Conservation (phyloP, 768 basidiomycete species). For the Royoungia palumana region DNA sequence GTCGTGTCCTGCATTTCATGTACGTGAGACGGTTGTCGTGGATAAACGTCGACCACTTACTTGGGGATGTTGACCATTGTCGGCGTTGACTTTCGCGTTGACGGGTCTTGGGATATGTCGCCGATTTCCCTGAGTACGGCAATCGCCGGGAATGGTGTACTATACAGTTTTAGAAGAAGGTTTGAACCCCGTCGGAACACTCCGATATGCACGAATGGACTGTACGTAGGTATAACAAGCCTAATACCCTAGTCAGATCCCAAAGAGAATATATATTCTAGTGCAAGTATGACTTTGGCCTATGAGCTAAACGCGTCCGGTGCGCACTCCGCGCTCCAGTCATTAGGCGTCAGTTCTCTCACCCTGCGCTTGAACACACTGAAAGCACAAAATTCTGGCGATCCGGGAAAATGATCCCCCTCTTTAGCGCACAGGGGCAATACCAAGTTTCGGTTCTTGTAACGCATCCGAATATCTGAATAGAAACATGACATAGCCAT, state of each 20-base stretch:
- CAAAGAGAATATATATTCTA: too few relatives aligned
- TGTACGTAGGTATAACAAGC: too few relatives aligned
- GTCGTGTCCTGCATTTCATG: constrained; percentile 65
- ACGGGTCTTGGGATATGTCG: constrained; percentile 10
- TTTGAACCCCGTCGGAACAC: constrained; percentile 18
- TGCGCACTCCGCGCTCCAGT: constrained; percentile 68
- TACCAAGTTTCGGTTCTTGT: constrained; percentile 62
- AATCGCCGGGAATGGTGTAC: constrained; percentile 25
- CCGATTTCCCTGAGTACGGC: constrained; percentile 16
- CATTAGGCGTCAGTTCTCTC: constrained; percentile 57
- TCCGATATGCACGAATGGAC: too few relatives aligned
- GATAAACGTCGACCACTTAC: constrained; percentile 43
- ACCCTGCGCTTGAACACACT: constrained; percentile 60
- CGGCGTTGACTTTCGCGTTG: constrained; percentile 27
- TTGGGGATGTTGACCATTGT: constrained; percentile 94
- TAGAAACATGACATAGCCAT: not conserved
- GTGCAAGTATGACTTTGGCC: not conserved
- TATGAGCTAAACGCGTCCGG: constrained; percentile 14
- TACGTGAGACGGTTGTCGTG: constrained; percentile 10
- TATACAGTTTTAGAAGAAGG: constrained; percentile 22
- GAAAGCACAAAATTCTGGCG: constrained; percentile 72
- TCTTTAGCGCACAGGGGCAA: constrained; percentile 63
- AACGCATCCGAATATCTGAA: constrained; percentile 69
- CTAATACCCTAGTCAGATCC: too few relatives aligned
- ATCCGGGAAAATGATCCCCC: constrained; percentile 65